Conservation (phyloP, 495 filamentous ascomycete genomes). For the Talaromyces adpressus region DNA sequence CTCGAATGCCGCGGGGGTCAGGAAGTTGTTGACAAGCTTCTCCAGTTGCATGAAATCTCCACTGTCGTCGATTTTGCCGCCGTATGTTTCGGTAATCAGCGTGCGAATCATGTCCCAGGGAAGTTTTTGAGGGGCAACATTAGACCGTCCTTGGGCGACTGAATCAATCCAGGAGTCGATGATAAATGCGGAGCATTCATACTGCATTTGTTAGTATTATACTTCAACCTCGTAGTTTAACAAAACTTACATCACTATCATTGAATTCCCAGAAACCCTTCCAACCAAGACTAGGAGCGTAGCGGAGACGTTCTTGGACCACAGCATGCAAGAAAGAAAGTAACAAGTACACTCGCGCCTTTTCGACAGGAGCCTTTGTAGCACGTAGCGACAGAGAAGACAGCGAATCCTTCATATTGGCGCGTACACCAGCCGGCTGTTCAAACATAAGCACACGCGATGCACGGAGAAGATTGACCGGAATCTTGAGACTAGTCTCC, state of each 20-base stretch:
- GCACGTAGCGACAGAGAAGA: conserved; percentile 72
- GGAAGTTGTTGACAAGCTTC: conserved; percentile 62
- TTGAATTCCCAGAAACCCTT: conserved; percentile 99
- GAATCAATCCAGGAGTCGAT: conserved; percentile 92
- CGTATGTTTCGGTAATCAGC: conserved; percentile 88
- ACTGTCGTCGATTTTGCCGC: conserved; percentile 93
- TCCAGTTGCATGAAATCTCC: conserved; percentile 72
- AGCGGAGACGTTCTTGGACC: conserved; percentile 89
- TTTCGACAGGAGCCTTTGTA: conserved; percentile 79
- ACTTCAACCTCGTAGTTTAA: background rate
- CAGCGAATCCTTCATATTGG: conserved; percentile 98
- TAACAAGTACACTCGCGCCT: conserved; percentile 82
- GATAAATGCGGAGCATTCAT: conserved; percentile 93
- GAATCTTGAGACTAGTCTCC: conserved; percentile 95
- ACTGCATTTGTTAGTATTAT: conserved; percentile 48
- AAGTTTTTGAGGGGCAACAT: conserved; percentile 86
- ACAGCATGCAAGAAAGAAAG: conserved; percentile 95
- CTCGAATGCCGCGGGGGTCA: conserved; percentile 86
- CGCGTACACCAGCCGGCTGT: conserved; percentile 90
- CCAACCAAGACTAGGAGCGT: conserved; percentile 93
- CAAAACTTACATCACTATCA: conserved; percentile 82
- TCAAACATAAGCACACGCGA: conserved; percentile 96
- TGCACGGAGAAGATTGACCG: conserved; percentile 89
- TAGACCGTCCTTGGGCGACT: conserved; percentile 74
- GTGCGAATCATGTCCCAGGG: conserved; percentile 97